phyloP scores from a whole-genome alignment of 805 yeast species.

The Candida oleophila region DNA sequence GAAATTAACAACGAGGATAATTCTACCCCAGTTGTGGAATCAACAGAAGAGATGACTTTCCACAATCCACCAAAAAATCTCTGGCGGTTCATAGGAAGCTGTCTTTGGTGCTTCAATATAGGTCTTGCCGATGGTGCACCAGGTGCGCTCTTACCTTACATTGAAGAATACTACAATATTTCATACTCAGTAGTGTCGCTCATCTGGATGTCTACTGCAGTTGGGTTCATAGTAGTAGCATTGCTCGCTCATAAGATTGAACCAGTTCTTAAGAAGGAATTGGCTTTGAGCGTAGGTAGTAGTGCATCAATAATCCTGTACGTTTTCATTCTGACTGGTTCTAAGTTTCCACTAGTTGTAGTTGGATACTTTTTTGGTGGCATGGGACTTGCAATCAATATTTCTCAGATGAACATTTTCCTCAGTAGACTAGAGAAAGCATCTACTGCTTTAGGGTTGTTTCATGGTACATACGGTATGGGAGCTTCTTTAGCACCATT shows the following conservation, averaged over 20 bases:
- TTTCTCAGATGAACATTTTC: slow-evolving; percentile 54
- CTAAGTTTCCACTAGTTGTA: slow-evolving; percentile 47
- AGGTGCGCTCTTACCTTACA: slow-evolving; percentile 57
- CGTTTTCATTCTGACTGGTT: slow-evolving; percentile 47
- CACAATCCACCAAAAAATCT: slow-evolving; percentile 20
- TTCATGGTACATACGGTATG: slow-evolving; percentile 70
- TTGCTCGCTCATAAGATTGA: slow-evolving; percentile 46
- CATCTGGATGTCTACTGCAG: slow-evolving; percentile 57
- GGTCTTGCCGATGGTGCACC: slow-evolving; percentile 59
- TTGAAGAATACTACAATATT: slow-evolving; percentile 48
- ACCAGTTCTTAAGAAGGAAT: slow-evolving; percentile 38
- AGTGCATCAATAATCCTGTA: slow-evolving; percentile 38
- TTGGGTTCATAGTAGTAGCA: slow-evolving; percentile 55
- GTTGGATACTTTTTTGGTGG: slow-evolving; percentile 59
- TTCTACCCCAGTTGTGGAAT: background rate
- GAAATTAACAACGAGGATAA: background rate
- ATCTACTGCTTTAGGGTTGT: slow-evolving; percentile 56
- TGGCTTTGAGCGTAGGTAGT: slow-evolving; percentile 39
- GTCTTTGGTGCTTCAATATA: slow-evolving; percentile 38
- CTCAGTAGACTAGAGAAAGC: slow-evolving; percentile 49
- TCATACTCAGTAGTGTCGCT: slow-evolving; percentile 54
- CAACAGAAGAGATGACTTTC: slow-evolving; percentile 11
- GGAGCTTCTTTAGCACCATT: slow-evolving; percentile 75
- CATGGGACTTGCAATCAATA: slow-evolving; percentile 48
- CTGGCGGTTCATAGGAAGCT: slow-evolving; percentile 36